These are phyloP conservation scores for Leccinum subrobustum DNA, from an alignment of 1,284 basidiomycete genomes.

Conservation along the genomic window DNA sequence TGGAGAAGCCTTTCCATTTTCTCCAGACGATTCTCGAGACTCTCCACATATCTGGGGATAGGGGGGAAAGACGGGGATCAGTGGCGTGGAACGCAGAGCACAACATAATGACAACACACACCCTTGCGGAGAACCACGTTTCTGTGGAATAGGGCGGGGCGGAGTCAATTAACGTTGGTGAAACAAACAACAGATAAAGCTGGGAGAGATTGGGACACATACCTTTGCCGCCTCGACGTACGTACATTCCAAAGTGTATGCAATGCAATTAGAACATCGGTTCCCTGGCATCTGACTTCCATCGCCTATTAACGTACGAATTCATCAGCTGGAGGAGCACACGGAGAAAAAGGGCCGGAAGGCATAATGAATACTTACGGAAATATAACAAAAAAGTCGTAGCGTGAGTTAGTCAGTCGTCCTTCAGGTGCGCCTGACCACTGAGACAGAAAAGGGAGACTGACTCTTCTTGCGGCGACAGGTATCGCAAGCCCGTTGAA, in stretches of 20 bases:
- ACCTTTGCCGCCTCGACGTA: conserved; percentile 77
- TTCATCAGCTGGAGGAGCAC: background rate
- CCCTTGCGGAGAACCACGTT: conserved; percentile 85
- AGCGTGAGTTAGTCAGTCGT: conserved; percentile 9
- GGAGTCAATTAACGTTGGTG: background rate
- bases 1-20: conserved; percentile 70
- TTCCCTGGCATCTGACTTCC: conserved; percentile 64
- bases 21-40: conserved; percentile 66
- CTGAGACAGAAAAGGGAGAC: conserved; percentile 1
- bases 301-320: conserved; percentile 44
- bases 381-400: background rate
- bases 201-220: conserved; percentile 23
- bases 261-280: conserved; percentile 76
- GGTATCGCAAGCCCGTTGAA: conserved; percentile 74
- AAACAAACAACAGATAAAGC: background rate
- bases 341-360: background rate
- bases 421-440: background rate
- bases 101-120: conserved; percentile 30
- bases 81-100: background rate
- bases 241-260: conserved; percentile 73
- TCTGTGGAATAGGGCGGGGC: conserved; percentile 40
- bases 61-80: background rate
- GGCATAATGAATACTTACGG: conserved; percentile 34
- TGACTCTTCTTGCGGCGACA: conserved; percentile 75
- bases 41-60: conserved; percentile 62